Evolutionary conservation across 1,284 basidiomycete genomes (phyloP).

Genomic region (Vanrija sp.): DNA sequence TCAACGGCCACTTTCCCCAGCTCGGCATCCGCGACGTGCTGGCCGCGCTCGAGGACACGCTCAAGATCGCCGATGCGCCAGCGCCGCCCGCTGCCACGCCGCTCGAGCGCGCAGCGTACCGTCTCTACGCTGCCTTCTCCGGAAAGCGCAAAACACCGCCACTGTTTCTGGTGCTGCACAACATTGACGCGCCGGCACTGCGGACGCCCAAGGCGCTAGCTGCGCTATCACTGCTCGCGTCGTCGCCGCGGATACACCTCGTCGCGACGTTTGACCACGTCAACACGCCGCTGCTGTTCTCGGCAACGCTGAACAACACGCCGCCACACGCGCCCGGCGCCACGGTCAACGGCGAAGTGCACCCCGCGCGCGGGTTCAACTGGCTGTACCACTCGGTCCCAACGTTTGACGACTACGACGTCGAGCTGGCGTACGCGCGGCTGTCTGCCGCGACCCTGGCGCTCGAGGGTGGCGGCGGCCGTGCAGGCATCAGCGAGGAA

Average conservation of each 20-base stretch:
- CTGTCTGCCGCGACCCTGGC: constrained; percentile 27
- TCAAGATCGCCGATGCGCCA: constrained; percentile 44
- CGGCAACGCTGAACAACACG: constrained; percentile 35
- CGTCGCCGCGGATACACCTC: constrained; percentile 68
- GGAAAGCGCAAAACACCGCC: constrained; percentile 37
- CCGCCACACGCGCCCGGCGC: constrained; percentile 20
- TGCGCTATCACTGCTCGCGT: constrained; percentile 64
- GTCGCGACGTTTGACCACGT: constrained; percentile 80
- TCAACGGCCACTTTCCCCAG: constrained; percentile 72
- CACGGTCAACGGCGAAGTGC: constrained; percentile 15
- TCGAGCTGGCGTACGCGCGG: constrained; percentile 59
- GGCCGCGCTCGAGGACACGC: constrained; percentile 56
- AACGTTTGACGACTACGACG: constrained; percentile 73
- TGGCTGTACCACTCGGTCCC: constrained; percentile 87
- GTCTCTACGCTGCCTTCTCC: constrained; percentile 62
- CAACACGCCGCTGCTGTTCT: constrained; percentile 70
- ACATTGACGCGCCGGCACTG: constrained; percentile 71
- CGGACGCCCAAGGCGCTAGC: constrained; percentile 57
- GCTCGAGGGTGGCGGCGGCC: constrained; percentile 22
- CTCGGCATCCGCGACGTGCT: constrained; percentile 68
- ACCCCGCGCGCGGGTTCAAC: constrained; percentile 57
- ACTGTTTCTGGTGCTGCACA: constrained; percentile 78
- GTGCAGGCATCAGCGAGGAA: constrained; percentile 64
- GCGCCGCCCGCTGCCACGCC: constrained; percentile 32
- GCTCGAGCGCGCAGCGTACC: constrained; percentile 60